Evolutionary conservation across 768 basidiomycete genomes (phyloP).

Genomic region (Pholiota microspora): DNA sequence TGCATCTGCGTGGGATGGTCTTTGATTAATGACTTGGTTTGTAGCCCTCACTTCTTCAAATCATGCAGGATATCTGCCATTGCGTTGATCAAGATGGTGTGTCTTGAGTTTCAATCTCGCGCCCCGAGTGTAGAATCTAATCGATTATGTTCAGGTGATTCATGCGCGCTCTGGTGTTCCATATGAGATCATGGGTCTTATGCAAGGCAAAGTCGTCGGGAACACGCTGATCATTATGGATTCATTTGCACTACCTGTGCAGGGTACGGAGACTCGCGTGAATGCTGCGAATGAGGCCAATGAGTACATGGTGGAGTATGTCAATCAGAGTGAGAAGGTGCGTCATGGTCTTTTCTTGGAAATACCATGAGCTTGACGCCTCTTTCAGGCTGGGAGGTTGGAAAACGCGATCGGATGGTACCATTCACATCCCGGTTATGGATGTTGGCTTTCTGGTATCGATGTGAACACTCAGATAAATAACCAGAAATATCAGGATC

Average conservation of each 20-base stretch:
- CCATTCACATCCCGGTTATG: constrained; percentile 98
- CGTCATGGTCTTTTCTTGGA: constrained; percentile 13
- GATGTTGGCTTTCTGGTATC: constrained; percentile 98
- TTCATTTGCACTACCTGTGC: constrained; percentile 94
- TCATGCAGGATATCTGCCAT: constrained; percentile 94
- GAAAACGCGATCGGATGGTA: constrained; percentile 97
- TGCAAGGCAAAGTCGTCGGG: constrained; percentile 93
- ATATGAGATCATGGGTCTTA: constrained; percentile 99
- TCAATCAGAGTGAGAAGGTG: constrained; percentile 78
- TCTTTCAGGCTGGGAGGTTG: constrained; percentile 66
- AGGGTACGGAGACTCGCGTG: constrained; percentile 97
- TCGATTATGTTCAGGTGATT: constrained; percentile 69
- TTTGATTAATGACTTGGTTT: neutral
- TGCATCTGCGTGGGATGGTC: neutral
- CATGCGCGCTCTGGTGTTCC: constrained; percentile 96
- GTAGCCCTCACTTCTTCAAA: constrained; percentile 78
- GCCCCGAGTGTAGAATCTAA: neutral
- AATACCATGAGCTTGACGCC: neutral
- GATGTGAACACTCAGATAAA: constrained; percentile 96
- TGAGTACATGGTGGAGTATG: constrained; percentile 98
- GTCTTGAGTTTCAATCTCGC: constrained; percentile 5
- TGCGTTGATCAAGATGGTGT: constrained; percentile 92
- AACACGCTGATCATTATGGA: constrained; percentile 87
- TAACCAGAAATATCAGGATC: constrained; percentile 94
- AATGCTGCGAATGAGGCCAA: constrained; percentile 95